Evolutionary conservation across 768 basidiomycete species (phyloP), one percentile per base, ranked within the genome.

Genomic region (Boletus subcaerulescens): DNA sequence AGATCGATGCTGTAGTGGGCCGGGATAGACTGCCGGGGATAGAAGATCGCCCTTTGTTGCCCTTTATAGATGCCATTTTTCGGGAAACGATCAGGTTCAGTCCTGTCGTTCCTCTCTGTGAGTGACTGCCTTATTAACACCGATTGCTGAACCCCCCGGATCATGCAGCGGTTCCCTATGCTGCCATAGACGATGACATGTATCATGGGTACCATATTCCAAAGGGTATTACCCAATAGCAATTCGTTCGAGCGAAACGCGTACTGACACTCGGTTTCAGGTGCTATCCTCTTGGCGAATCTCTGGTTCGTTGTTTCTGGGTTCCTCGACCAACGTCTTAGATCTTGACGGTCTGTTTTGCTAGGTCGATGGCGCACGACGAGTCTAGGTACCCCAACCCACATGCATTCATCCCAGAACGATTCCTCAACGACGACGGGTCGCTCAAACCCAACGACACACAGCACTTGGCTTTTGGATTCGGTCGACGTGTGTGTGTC

Each of bases 151-250:
- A 12, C 42, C 5, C 20, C 12, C 13, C 14, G 5, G 6, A 42
- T 15, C 22, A 11, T 24, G 22, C 41, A 42, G 13, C 41, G 14
- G 1, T 42, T 24, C 41, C 41, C 13, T 13, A 42, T 42, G 11
- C 41, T 42, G 14, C 41, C 41, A 4, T 42, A 24, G 9, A 29
- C 8, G 43, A 44, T 14, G 43, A 44, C 43, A 17, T 10, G 43
- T 44, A 44, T n/a, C 58, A 65, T 31, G 74, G 76, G 13, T 78
- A 78, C 50, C 65, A 76, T 6, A 85, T 85, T 45, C 83, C 83
- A 8, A 73, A 74, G 52, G 60, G 60, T 60, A n/a, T 14, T 45
- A 15, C 6, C 26, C 7, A 0, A 14, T 1, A 0, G 2, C 10
- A 20, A 17, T 5, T 22, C n/a, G 15, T n/a, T 17, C 7, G 29